Percentiles rank a stretch among this genome's conserved stretches.
phyloP scores from a whole-genome alignment of 108 stramenopile species.

The Fistulifera pelliculosa region DNA sequence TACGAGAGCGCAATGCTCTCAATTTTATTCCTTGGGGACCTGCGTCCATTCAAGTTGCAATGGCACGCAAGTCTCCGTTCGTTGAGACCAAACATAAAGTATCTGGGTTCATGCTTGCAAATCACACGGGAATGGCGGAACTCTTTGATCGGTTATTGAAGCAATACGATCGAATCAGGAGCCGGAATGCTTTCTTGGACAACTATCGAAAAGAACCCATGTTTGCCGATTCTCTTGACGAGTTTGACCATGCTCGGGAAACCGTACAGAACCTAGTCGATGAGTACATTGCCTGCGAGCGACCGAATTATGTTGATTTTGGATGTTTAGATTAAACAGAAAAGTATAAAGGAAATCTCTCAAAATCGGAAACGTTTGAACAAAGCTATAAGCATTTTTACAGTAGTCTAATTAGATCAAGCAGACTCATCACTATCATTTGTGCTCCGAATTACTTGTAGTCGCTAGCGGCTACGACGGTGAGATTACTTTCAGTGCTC shows the following conservation, averaged over 20 bases:
- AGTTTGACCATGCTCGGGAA: slow-evolving; percentile 93
- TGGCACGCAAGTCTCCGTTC: slow-evolving; percentile 93
- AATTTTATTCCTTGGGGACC: slow-evolving; percentile 99
- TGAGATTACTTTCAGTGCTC: too few relatives aligned
- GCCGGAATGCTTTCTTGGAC: slow-evolving; percentile 94
- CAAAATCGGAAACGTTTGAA: too few relatives aligned
- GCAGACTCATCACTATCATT: too few relatives aligned
- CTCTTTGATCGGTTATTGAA: slow-evolving; percentile 84
- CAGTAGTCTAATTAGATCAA: too few relatives aligned
- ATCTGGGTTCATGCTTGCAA: slow-evolving; percentile 94
- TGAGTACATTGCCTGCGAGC: slow-evolving; percentile 95
- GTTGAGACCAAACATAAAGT: slow-evolving; percentile 90
- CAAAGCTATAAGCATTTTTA: too few relatives aligned
- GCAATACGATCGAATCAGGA: slow-evolving; percentile 92
- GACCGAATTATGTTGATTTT: slow-evolving; percentile 93
- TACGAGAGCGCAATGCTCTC: slow-evolving; percentile 90
- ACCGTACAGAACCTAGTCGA: slow-evolving; percentile 90
- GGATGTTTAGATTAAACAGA: slow-evolving; percentile 18
- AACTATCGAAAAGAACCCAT: slow-evolving; percentile 94
- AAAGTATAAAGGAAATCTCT: too few relatives aligned
- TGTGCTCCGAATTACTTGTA: too few relatives aligned
- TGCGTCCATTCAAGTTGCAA: slow-evolving; percentile 95
- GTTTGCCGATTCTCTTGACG: slow-evolving; percentile 92
- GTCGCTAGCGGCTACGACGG: too few relatives aligned
- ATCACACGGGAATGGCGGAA: slow-evolving; percentile 95